A percentile compares a stretch with the other conserved stretches of the same genome.
Evolutionary conservation across 2,329 filamentous ascomycete species (phyloP).

Genomic region (Decorospora gaudefroyi): DNA sequence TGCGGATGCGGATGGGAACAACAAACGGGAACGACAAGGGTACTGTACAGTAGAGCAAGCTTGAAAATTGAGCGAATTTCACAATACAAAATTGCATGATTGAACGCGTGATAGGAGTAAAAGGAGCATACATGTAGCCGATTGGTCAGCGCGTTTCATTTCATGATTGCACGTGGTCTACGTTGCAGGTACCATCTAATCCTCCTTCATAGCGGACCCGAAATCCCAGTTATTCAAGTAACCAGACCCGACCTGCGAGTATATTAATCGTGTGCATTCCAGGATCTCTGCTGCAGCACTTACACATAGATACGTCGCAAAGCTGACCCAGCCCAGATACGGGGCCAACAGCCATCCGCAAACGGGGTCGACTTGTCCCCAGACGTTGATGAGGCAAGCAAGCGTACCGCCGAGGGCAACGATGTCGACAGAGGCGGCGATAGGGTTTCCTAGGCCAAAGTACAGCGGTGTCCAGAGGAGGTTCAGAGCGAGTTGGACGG

Average conservation of each 20-base stretch:
- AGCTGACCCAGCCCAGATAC: conserved; percentile 84
- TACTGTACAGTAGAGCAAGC: too few relatives aligned
- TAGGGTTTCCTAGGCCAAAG: conserved; percentile 75
- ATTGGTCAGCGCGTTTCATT: too few relatives aligned
- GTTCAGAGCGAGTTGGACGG: conserved; percentile 82
- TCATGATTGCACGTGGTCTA: background rate
- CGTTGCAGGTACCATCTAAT: conserved; percentile 21
- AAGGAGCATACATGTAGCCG: too few relatives aligned
- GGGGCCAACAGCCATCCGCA: conserved; percentile 77
- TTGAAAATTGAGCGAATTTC: too few relatives aligned
- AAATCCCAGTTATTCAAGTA: conserved; percentile 51
- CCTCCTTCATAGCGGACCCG: conserved; percentile 31
- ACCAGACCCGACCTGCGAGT: conserved; percentile 41
- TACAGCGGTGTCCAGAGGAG: conserved; percentile 91
- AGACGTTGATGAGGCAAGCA: conserved; percentile 74
- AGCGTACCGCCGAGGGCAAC: conserved; percentile 70
- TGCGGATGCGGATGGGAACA: too few relatives aligned
- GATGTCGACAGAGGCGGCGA: conserved; percentile 76
- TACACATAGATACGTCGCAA: conserved; percentile 82
- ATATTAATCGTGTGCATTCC: conserved; percentile 14
- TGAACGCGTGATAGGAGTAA: too few relatives aligned
- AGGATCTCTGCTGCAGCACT: conserved; percentile 15
- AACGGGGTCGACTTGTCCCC: conserved; percentile 72
- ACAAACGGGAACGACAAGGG: too few relatives aligned
- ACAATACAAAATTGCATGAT: too few relatives aligned